Conservation (phyloP, 2,329 filamentous ascomycete species). For the Keithomyces neogunnii region DNA sequence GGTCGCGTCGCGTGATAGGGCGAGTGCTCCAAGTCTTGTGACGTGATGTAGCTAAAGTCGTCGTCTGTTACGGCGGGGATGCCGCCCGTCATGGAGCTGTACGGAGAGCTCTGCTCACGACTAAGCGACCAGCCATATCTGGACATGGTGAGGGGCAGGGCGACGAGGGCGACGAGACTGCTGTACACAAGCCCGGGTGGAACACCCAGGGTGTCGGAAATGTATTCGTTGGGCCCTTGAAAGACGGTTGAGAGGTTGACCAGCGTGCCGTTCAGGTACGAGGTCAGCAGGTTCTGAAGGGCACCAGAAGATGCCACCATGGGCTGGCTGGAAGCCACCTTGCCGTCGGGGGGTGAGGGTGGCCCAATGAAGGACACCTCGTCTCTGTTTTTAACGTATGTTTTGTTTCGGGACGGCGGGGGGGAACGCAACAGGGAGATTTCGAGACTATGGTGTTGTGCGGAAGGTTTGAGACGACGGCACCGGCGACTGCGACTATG, state of each 20-base stretch:
- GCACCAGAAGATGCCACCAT: slow-evolving; percentile 55
- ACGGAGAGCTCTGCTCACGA: slow-evolving; percentile 43
- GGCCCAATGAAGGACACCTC: slow-evolving; percentile 26
- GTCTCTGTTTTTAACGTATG: not conserved
- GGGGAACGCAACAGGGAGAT: not conserved
- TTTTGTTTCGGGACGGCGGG: not conserved
- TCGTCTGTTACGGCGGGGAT: slow-evolving; percentile 61
- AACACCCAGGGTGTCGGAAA: slow-evolving; percentile 41
- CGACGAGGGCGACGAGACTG: slow-evolving; percentile 39
- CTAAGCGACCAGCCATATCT: slow-evolving; percentile 42
- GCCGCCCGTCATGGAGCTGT: slow-evolving; percentile 36
- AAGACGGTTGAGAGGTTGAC: slow-evolving; percentile 39
- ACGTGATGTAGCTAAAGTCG: slow-evolving; percentile 78
- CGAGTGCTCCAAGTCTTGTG: slow-evolving; percentile 54
- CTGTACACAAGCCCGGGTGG: slow-evolving; percentile 41
- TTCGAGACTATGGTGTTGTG: not conserved
- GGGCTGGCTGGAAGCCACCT: slow-evolving; percentile 53
- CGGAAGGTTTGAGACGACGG: not conserved
- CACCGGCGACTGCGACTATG: not conserved
- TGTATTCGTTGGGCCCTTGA: slow-evolving; percentile 41
- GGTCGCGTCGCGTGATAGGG: slow-evolving; percentile 13
- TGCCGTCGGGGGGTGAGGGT: slow-evolving; percentile 34
- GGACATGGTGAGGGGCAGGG: slow-evolving; percentile 45
- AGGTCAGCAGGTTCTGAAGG: slow-evolving; percentile 46
- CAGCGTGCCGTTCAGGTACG: slow-evolving; percentile 47